Evolutionary conservation across 352 stramenopile genomes (phyloP).

Genomic region (Phytophthora boehmeriae): DNA sequence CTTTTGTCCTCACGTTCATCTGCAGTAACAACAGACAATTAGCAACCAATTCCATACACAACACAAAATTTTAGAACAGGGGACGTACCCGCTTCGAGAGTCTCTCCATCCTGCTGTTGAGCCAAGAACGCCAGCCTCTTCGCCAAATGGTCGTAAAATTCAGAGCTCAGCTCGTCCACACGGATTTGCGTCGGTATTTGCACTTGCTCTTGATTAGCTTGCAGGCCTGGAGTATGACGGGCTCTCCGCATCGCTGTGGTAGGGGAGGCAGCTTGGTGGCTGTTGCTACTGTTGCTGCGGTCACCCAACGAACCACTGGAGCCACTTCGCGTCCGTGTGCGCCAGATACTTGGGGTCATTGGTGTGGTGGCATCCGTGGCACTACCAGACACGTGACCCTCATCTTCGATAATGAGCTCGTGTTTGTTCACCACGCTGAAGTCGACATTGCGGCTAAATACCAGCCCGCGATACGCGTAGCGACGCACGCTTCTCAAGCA

Average conservation of each 20-base stretch:
- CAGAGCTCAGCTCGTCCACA: conserved; percentile 59
- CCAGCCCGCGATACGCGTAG: conserved; percentile 74
- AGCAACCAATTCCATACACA: not conserved
- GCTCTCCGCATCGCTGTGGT: conserved; percentile 30
- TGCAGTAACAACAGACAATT: conserved; percentile 4
- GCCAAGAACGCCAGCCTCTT: conserved; percentile 47
- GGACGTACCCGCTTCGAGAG: conserved; percentile 16
- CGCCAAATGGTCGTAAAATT: conserved; percentile 70
- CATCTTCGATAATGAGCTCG: conserved; percentile 52
- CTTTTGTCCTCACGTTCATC: conserved; percentile 21
- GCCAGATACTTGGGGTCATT: conserved; percentile 53
- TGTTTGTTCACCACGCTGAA: conserved; percentile 79
- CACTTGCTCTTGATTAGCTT: conserved; percentile 72
- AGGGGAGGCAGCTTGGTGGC: conserved; percentile 42
- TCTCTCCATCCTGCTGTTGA: conserved; percentile 21
- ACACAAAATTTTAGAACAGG: not conserved
- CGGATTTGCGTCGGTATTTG: conserved; percentile 58
- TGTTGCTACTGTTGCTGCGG: conserved; percentile 39
- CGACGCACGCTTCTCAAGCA: conserved; percentile 81
- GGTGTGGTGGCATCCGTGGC: conserved; percentile 23
- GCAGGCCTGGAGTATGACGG: conserved; percentile 42
- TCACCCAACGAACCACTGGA: conserved; percentile 51
- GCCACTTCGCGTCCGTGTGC: conserved; percentile 48
- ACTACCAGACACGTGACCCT: conserved; percentile 15
- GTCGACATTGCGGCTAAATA: conserved; percentile 73